Conservation (phyloP, 2,329 filamentous ascomycete genomes). For the Arthroderma sp. region DNA sequence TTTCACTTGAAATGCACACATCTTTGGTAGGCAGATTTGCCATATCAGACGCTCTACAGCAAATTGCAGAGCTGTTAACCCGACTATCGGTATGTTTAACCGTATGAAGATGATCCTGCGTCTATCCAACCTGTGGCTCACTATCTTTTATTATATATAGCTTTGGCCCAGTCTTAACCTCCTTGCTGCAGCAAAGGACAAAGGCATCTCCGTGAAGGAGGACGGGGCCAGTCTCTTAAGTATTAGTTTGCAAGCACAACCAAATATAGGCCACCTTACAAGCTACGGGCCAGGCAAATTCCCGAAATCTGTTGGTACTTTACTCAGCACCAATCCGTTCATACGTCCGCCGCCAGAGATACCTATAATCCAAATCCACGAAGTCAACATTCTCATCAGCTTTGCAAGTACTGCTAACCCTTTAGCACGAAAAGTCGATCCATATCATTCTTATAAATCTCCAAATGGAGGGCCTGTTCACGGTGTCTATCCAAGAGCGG, state of each 20-base stretch:
- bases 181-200: background rate
- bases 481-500: background rate
- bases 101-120: background rate
- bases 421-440: background rate
- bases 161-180: slow-evolving; percentile 22
- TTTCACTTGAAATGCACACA: slow-evolving; percentile 16
- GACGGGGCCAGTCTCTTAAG: background rate
- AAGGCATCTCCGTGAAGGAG: background rate
- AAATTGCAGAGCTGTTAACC: slow-evolving; percentile 18
- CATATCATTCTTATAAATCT: background rate
- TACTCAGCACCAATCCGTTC: background rate
- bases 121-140: background rate
- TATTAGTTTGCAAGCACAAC: slow-evolving; percentile 9
- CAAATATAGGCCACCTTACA: background rate
- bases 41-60: background rate
- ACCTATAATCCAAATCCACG: slow-evolving; percentile 3
- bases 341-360: slow-evolving; percentile 12
- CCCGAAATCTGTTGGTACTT: slow-evolving; percentile 1
- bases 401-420: slow-evolving; percentile 4
- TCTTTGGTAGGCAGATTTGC: background rate
- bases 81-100: slow-evolving; percentile 18
- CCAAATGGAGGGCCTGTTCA: background rate
- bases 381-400: slow-evolving; percentile 9
- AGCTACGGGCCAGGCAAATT: background rate
- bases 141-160: slow-evolving; percentile 14